Conservation (phyloP, 495 filamentous ascomycete species). For the Rhypophila decipiens region DNA sequence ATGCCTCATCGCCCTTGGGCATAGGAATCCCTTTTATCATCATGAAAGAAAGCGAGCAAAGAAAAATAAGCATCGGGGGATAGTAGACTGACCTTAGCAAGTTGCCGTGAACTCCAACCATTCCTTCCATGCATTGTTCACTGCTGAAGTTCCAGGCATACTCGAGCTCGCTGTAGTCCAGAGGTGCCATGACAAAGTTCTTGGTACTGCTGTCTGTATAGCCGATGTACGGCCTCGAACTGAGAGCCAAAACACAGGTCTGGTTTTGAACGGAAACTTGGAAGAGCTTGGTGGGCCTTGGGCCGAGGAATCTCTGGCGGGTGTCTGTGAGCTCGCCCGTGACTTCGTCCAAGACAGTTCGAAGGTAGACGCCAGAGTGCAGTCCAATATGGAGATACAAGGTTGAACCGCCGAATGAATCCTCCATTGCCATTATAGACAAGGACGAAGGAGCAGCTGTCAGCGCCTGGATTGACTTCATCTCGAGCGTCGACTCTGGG, state of each 20-base stretch:
- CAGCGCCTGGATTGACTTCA: slow-evolving; percentile 86
- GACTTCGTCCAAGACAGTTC: slow-evolving; percentile 87
- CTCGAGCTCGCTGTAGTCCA: slow-evolving; percentile 81
- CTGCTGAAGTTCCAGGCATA: slow-evolving; percentile 96
- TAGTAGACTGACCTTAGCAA: slow-evolving; percentile 68
- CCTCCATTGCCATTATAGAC: slow-evolving; percentile 91
- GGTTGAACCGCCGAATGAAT: slow-evolving; percentile 71
- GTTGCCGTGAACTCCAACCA: slow-evolving; percentile 91
- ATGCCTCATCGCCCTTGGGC: slow-evolving; percentile 40
- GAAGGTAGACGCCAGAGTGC: slow-evolving; percentile 88
- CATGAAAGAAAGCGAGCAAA: slow-evolving; percentile 41
- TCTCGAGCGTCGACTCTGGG: slow-evolving; percentile 82
- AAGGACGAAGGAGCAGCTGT: slow-evolving; percentile 83
- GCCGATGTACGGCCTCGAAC: slow-evolving; percentile 85
- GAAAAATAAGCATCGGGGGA: slow-evolving; percentile 1
- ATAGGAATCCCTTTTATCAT: slow-evolving; percentile 59
- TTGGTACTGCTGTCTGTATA: slow-evolving; percentile 80
- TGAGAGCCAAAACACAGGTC: slow-evolving; percentile 83
- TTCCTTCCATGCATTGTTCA: slow-evolving; percentile 84
- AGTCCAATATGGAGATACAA: slow-evolving; percentile 93
- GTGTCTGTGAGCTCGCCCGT: slow-evolving; percentile 94
- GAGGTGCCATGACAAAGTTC: slow-evolving; percentile 82
- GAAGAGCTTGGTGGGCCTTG: slow-evolving; percentile 80
- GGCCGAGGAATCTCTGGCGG: slow-evolving; percentile 86
- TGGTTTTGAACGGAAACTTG: slow-evolving; percentile 77